phyloP scores from a whole-genome alignment of 208 protist genomes.

The Trypanosoma scelopori region DNA sequence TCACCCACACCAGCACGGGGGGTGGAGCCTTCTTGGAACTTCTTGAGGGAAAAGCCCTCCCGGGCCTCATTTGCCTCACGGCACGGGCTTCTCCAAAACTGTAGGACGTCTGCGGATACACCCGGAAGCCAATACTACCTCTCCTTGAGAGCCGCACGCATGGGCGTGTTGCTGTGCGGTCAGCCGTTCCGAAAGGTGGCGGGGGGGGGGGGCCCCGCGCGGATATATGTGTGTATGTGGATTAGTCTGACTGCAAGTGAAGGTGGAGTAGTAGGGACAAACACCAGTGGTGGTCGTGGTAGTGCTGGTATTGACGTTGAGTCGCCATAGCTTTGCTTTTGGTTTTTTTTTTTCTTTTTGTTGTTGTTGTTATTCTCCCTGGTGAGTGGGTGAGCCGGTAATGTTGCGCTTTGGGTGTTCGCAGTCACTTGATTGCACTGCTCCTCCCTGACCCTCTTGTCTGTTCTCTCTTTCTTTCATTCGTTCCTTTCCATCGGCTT shows the following conservation, averaged over 20 bases:
- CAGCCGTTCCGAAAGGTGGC: no score
- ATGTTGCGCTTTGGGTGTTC: neutral
- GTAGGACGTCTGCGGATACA: slow-evolving; percentile 23
- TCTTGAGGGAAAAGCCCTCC: slow-evolving; percentile 96
- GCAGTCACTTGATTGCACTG: neutral
- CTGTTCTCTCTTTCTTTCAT: no score
- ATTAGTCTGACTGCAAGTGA: no score
- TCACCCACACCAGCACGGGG: slow-evolving; percentile 99
- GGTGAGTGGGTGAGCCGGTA: neutral
- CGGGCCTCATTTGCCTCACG: slow-evolving; percentile 93
- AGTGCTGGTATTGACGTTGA: no score
- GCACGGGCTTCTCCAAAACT: slow-evolving; percentile 74
- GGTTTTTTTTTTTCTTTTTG: slow-evolving; percentile 8
- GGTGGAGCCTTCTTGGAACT: slow-evolving; percentile 99
- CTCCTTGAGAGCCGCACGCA: no score
- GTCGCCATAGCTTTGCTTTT: neutral
- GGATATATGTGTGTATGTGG: neutral
- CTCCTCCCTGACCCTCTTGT: neutral
- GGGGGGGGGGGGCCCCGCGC: no score
- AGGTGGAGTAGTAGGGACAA: no score
- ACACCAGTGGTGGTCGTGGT: no score
- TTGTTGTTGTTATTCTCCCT: neutral
- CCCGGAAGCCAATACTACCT: no score
- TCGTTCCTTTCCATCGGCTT: neutral
- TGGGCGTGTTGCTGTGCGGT: no score